These are phyloP conservation scores for Actinidia polygama DNA, from an alignment of 179 eudicot genomes.

Conservation along the genomic window DNA sequence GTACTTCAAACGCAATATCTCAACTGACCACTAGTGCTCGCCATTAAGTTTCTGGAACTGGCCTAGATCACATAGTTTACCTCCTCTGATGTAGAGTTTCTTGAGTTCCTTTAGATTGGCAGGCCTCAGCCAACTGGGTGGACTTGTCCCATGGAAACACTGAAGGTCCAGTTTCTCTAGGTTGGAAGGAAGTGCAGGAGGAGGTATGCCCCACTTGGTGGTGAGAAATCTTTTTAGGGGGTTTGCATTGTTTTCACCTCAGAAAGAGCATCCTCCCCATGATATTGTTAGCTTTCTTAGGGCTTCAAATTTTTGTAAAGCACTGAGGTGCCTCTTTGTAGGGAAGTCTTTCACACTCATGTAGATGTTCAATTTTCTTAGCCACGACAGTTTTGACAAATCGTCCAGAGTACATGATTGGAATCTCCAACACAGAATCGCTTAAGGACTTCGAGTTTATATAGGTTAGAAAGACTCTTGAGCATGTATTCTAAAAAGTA, in stretches of 20 bases:
- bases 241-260: neutral
- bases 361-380: conserved; percentile 1
- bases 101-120: too few relatives aligned
- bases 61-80: too few relatives aligned
- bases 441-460: neutral
- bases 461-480: neutral
- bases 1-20: too few relatives aligned
- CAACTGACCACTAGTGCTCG: too few relatives aligned
- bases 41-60: too few relatives aligned
- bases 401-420: neutral
- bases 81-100: too few relatives aligned
- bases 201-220: too few relatives aligned
- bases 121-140: too few relatives aligned
- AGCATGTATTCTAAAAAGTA: neutral
- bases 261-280: neutral
- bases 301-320: neutral
- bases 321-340: neutral
- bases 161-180: too few relatives aligned
- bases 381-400: neutral
- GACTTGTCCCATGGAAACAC: too few relatives aligned
- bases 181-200: too few relatives aligned
- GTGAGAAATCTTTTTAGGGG: neutral
- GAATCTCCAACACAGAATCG: neutral
- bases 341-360: neutral
- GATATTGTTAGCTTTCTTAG: neutral